Evolutionary conservation across 306 rosid species (phyloP).

Genomic region (Fagus sylvatica): DNA sequence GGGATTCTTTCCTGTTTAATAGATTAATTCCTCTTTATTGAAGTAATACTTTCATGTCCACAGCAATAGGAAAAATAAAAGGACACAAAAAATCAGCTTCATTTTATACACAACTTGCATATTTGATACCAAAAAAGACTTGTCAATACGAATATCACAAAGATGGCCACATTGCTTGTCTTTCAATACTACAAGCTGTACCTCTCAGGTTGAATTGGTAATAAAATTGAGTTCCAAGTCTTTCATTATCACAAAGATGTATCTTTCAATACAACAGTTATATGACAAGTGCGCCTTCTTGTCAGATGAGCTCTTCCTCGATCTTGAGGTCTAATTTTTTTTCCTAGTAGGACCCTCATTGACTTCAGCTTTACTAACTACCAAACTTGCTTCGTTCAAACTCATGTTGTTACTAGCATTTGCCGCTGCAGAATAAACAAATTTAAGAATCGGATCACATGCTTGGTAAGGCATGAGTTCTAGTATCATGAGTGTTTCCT

Average conservation of each 20-base stretch:
- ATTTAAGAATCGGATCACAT: background rate
- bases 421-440: no score
- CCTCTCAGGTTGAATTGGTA: background rate
- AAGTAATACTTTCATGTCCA: no score
- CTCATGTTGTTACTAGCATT: conserved; percentile 40
- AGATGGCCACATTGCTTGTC: background rate
- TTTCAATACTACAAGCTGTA: background rate
- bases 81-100: no score
- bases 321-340: conserved; percentile 34
- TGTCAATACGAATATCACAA: no score
- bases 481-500: background rate
- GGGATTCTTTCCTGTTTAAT: no score
- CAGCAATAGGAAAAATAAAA: no score
- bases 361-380: conserved; percentile 50
- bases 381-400: conserved; percentile 42
- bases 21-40: no score
- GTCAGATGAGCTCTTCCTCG: conserved; percentile 39
- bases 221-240: background rate
- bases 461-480: background rate
- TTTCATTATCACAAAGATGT: conserved; percentile 24
- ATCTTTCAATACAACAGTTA: conserved; percentile 42
- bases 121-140: no score
- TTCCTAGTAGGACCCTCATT: conserved; percentile 49
- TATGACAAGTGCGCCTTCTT: conserved; percentile 44
- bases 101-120: no score